These are phyloP conservation scores for Sporothrix brasiliensis DNA, from an alignment of 2,329 filamentous ascomycete species.

Conservation along the genomic window DNA sequence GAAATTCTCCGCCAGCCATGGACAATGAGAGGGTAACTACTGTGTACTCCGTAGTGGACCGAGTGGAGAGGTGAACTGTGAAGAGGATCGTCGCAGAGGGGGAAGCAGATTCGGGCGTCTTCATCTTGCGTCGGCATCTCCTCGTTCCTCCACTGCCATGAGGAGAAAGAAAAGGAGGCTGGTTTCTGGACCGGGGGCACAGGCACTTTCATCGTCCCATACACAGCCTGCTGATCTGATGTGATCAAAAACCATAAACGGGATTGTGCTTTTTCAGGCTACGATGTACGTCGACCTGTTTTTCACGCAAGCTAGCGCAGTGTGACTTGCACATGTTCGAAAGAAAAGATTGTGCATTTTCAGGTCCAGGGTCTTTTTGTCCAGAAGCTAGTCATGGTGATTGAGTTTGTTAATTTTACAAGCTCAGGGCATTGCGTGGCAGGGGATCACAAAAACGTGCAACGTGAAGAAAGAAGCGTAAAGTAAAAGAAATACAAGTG, in stretches of 20 bases:
- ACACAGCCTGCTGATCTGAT: not conserved
- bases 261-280: not conserved
- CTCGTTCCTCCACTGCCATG: not conserved
- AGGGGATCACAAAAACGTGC: too few species aligned
- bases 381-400: not conserved
- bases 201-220: too few species aligned
- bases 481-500: not conserved
- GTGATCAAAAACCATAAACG: not conserved
- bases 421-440: not conserved
- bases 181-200: not conserved
- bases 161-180: not conserved
- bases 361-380: not conserved
- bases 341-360: not conserved
- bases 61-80: not conserved
- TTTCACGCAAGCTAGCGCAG: not conserved
- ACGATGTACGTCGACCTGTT: not conserved
- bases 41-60: not conserved
- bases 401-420: not conserved
- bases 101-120: not conserved
- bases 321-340: not conserved
- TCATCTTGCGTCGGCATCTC: not conserved
- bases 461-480: not conserved
- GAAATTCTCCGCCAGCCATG: conserved; percentile 15
- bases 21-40: not conserved
- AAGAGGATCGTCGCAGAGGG: too few species aligned